phyloP scores from a whole-genome alignment of 2,329 filamentous ascomycete species.

The Monosporascus sp. region DNA sequence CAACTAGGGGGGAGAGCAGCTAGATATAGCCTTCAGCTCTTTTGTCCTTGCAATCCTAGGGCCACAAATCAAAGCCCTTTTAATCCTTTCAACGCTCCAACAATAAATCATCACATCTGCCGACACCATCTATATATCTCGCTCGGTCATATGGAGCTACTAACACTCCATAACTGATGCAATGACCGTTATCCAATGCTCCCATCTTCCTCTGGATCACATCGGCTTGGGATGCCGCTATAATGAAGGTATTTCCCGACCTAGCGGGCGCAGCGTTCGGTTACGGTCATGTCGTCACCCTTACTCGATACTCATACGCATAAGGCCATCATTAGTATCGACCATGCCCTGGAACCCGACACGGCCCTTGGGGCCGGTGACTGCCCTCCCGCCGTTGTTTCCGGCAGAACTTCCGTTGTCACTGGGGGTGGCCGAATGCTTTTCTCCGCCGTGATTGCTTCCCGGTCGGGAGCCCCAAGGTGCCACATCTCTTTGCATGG shows the following conservation, averaged over 20 bases:
- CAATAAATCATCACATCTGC: too few species aligned
- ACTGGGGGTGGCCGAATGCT: constrained; percentile 45
- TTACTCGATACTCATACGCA: constrained; percentile 96
- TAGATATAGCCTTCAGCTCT: too few species aligned
- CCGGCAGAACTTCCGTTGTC: constrained; percentile 38
- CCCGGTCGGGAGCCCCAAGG: constrained; percentile 70
- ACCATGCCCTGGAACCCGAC: constrained; percentile 89
- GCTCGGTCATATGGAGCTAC: too few species aligned
- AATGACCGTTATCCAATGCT: too few species aligned
- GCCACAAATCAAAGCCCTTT: too few species aligned
- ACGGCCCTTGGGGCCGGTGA: constrained; percentile 51
- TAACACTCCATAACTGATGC: too few species aligned
- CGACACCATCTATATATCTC: background rate
- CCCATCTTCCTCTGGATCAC: too few species aligned
- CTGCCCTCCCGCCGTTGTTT: constrained; percentile 35
- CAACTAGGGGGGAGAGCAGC: too few species aligned
- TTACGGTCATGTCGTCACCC: background rate
- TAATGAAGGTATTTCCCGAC: background rate
- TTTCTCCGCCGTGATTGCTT: constrained; percentile 51
- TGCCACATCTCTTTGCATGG: constrained; percentile 65
- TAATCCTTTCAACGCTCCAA: too few species aligned
- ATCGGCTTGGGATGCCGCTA: background rate
- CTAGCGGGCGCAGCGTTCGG: background rate
- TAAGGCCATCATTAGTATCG: constrained; percentile 90
- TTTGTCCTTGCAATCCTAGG: too few species aligned